Conservation (phyloP, 1,284 basidiomycete genomes). For the Apiotrichum brassicae region DNA sequence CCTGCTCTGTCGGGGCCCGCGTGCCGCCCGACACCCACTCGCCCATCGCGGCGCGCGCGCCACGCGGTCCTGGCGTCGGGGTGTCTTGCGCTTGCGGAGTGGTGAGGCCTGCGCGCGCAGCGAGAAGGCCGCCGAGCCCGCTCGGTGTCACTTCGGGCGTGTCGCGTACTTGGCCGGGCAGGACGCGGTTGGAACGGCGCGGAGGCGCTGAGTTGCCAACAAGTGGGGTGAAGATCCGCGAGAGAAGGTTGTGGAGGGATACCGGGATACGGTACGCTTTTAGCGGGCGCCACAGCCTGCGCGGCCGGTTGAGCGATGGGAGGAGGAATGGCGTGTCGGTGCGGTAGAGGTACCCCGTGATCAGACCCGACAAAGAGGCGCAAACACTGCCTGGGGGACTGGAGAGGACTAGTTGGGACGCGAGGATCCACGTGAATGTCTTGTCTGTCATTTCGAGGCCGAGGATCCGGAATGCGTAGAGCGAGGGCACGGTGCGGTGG, state of each 20-base stretch:
- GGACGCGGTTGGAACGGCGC: constrained; percentile 54
- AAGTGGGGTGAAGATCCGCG: constrained; percentile 56
- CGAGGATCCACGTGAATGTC: constrained; percentile 61
- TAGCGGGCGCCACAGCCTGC: constrained; percentile 47
- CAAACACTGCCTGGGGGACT: constrained; percentile 60
- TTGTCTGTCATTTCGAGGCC: constrained; percentile 71
- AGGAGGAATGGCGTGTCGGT: constrained; percentile 58
- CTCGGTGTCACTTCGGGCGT: constrained; percentile 3
- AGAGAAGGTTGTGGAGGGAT: constrained; percentile 52
- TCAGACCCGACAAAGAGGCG: constrained; percentile 58
- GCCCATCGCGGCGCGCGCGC: constrained; percentile 55
- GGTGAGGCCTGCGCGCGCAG: constrained; percentile 13
- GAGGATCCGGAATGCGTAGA: constrained; percentile 68
- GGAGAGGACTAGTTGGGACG: constrained; percentile 61
- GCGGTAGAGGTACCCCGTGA: constrained; percentile 69
- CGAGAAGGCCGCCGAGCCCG: constrained; percentile 14
- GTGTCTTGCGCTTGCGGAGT: background rate
- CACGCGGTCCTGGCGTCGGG: constrained; percentile 13
- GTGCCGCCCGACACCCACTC: constrained; percentile 67
- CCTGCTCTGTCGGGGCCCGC: constrained; percentile 63
- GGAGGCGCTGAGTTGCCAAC: constrained; percentile 57
- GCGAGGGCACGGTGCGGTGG: constrained; percentile 64
- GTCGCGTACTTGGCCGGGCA: constrained; percentile 52
- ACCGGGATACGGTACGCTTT: constrained; percentile 67
- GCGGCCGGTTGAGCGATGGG: constrained; percentile 25